Percentiles rank a stretch among this genome's conserved stretches.
Conservation (phyloP, 2,329 filamentous ascomycete species). For the Aspergillus transmontanensis region DNA sequence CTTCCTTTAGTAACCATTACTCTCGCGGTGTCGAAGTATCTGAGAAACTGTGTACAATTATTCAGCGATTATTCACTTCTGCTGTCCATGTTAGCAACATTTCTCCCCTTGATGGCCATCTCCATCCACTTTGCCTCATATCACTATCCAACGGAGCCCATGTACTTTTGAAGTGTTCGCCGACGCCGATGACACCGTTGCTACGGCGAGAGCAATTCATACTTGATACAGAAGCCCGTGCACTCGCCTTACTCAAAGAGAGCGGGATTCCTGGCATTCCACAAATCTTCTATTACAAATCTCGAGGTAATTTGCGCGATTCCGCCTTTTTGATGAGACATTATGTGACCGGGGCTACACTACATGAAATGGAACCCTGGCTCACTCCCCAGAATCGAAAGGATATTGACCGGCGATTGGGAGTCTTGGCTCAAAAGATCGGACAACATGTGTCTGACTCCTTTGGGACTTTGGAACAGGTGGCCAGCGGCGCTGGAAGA, state of each 20-base stretch:
- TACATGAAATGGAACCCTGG: slow-evolving; percentile 33
- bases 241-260: slow-evolving; percentile 39
- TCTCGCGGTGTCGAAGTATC: slow-evolving; percentile 19
- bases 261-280: slow-evolving; percentile 39
- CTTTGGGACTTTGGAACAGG: slow-evolving; percentile 55
- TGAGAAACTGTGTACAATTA: slow-evolving; percentile 29
- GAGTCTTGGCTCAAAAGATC: slow-evolving; percentile 44
- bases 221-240: slow-evolving; percentile 44
- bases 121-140: slow-evolving; percentile 40
- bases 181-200: slow-evolving; percentile 37
- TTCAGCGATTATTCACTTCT: slow-evolving; percentile 36
- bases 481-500: slow-evolving; percentile 49
- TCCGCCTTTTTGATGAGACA: slow-evolving; percentile 43
- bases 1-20: slow-evolving; percentile 10
- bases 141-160: slow-evolving; percentile 41
- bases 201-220: slow-evolving; percentile 42
- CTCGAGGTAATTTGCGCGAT: slow-evolving; percentile 26
- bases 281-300: slow-evolving; percentile 40
- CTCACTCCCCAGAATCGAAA: slow-evolving; percentile 34
- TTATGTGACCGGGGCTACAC: slow-evolving; percentile 36
- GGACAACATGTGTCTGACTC: slow-evolving; percentile 48
- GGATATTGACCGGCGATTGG: slow-evolving; percentile 40
- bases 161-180: slow-evolving; percentile 41
- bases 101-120: slow-evolving; percentile 30
- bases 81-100: slow-evolving; percentile 31